A percentile compares a stretch with the other conserved stretches of the same genome.
These are phyloP conservation scores for Talaromyces pinophilus DNA, from an alignment of 2,329 filamentous ascomycete genomes.

Conservation along the genomic window DNA sequence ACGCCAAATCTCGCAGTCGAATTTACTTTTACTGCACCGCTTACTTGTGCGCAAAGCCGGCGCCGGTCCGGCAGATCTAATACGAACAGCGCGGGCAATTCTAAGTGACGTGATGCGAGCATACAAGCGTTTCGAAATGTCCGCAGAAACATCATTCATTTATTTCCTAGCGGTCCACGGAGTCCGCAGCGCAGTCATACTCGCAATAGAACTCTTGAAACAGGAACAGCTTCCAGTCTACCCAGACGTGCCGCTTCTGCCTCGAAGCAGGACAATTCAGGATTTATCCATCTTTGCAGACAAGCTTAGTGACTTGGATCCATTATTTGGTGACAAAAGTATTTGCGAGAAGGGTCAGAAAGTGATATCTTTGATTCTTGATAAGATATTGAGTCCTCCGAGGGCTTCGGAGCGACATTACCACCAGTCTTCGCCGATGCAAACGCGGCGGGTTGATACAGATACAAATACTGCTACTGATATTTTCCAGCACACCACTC, in stretches of 20 bases:
- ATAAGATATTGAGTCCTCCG: conserved; percentile 9
- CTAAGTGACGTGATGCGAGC: background rate
- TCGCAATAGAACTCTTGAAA: background rate
- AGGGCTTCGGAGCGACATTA: background rate
- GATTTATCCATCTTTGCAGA: conserved; percentile 5
- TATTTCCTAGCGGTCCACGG: background rate
- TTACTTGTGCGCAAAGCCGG: background rate
- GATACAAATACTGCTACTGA: background rate
- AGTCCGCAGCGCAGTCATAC: background rate
- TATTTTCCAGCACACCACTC: background rate
- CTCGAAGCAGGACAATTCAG: conserved; percentile 2
- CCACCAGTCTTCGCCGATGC: background rate
- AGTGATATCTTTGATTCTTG: conserved; percentile 1
- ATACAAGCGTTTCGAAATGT: background rate
- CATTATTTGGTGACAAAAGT: background rate
- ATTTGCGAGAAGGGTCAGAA: background rate
- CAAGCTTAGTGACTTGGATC: background rate
- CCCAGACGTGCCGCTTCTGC: background rate
- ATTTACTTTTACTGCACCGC: conserved; percentile 1
- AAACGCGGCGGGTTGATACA: background rate
- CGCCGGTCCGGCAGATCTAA: background rate
- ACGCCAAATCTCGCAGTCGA: background rate
- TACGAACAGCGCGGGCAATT: background rate
- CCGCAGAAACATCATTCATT: background rate
- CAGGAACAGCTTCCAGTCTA: background rate